These are phyloP conservation scores for Tagetes patula DNA, from an alignment of 129 eudicot species.

Conservation along the genomic window DNA sequence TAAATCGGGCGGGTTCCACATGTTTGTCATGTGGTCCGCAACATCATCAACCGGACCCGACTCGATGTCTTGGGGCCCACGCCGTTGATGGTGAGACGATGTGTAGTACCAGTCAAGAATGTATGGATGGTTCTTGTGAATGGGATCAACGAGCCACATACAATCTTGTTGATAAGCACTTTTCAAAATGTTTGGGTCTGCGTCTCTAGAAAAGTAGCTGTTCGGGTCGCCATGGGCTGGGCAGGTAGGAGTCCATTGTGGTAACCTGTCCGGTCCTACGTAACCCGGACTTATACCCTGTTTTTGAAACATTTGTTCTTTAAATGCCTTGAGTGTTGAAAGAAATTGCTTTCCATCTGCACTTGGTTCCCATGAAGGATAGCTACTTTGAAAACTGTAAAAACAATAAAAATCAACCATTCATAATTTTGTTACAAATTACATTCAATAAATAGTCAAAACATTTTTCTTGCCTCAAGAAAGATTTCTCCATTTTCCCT, in stretches of 20 bases:
- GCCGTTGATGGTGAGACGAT: slow-evolving; percentile 42
- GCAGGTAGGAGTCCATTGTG: slow-evolving; percentile 37
- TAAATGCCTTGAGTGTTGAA: slow-evolving; percentile 51
- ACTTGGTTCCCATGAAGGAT: slow-evolving; percentile 86
- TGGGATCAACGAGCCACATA: slow-evolving; percentile 64
- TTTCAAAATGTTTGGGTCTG: slow-evolving; percentile 33
- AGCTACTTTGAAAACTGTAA: slow-evolving; percentile 83
- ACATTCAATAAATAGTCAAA: slow-evolving; percentile 1
- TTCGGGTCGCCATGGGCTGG: slow-evolving; percentile 41
- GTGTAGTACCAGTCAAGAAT: slow-evolving; percentile 86
- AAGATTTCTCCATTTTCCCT: slow-evolving; percentile 97
- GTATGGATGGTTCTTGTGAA: slow-evolving; percentile 67
- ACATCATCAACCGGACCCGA: slow-evolving; percentile 27
- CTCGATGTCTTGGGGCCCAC: slow-evolving; percentile 27
- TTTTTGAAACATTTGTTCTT: slow-evolving; percentile 66
- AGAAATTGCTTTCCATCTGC: slow-evolving; percentile 70
- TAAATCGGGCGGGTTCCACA: slow-evolving; percentile 50
- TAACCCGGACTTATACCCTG: slow-evolving; percentile 43
- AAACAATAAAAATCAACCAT: background rate
- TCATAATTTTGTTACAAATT: too few species aligned
- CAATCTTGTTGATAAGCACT: slow-evolving; percentile 52
- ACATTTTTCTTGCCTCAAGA: slow-evolving; percentile 57
- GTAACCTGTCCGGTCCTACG: slow-evolving; percentile 41
- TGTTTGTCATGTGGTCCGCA: slow-evolving; percentile 31
- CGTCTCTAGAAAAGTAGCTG: slow-evolving; percentile 48